These are phyloP conservation scores for Suillus subaureus DNA, from an alignment of 768 basidiomycete genomes.

Conservation along the genomic window DNA sequence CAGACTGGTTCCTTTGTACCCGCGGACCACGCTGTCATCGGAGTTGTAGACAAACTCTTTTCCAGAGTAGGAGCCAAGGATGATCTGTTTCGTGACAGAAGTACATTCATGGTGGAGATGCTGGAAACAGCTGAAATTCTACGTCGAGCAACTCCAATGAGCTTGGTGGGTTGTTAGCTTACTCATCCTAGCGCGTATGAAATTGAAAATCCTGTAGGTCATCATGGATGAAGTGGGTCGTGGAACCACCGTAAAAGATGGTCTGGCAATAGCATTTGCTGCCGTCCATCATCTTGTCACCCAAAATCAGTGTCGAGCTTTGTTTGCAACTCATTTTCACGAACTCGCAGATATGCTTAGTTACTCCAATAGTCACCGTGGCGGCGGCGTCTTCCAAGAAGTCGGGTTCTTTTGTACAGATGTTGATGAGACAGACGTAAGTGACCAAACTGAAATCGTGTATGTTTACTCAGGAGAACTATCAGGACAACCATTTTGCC, in stretches of 20 bases:
- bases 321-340: constrained; percentile 99
- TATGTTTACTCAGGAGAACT: background rate
- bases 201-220: constrained; percentile 52
- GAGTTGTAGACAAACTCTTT: constrained; percentile 89
- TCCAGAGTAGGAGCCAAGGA: constrained; percentile 96
- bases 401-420: constrained; percentile 91
- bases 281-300: constrained; percentile 79
- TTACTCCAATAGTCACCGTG: constrained; percentile 44
- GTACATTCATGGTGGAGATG: constrained; percentile 99
- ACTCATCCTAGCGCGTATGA: background rate
- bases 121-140: constrained; percentile 92
- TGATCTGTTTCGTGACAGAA: constrained; percentile 89
- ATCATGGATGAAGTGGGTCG: constrained; percentile 99
- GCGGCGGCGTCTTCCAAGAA: constrained; percentile 52
- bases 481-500: constrained; percentile 73
- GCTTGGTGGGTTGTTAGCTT: constrained; percentile 59
- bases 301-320: constrained; percentile 73
- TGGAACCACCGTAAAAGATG: constrained; percentile 91
- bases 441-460: constrained; percentile 22
- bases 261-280: constrained; percentile 91
- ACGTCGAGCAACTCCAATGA: constrained; percentile 75
- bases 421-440: constrained; percentile 75
- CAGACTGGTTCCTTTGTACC: constrained; percentile 95
- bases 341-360: constrained; percentile 87
- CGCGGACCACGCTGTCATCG: constrained; percentile 76